Conservation (phyloP, 2,329 filamentous ascomycete species). For the Alternaria tenuissima region DNA sequence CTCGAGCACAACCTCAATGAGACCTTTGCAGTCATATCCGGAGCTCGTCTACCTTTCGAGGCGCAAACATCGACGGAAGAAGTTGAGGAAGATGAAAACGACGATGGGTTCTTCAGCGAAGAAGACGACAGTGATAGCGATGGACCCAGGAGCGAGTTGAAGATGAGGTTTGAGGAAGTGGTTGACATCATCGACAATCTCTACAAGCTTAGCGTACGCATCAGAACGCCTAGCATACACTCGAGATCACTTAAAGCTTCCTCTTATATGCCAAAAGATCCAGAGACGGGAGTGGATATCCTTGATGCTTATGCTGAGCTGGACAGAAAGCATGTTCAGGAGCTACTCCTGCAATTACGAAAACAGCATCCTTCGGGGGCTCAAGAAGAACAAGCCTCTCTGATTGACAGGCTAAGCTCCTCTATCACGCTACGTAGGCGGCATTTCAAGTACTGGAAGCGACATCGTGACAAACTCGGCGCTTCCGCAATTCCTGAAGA, state of each 20-base stretch:
- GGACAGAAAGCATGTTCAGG: slow-evolving; percentile 40
- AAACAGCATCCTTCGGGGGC: slow-evolving; percentile 13
- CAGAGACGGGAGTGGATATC: slow-evolving; percentile 47
- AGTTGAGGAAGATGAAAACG: slow-evolving; percentile 30
- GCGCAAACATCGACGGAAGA: slow-evolving; percentile 29
- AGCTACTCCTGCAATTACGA: slow-evolving; percentile 40
- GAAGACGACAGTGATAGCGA: slow-evolving; percentile 32
- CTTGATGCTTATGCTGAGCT: slow-evolving; percentile 42
- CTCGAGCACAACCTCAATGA: slow-evolving; percentile 41
- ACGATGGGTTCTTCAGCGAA: slow-evolving; percentile 39
- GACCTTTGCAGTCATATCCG: slow-evolving; percentile 40
- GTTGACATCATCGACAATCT: slow-evolving; percentile 50
- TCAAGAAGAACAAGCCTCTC: slow-evolving; percentile 26
- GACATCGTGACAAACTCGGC: slow-evolving; percentile 48
- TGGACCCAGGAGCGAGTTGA: slow-evolving; percentile 40
- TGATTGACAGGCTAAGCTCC: slow-evolving; percentile 38
- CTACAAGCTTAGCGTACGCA: slow-evolving; percentile 50
- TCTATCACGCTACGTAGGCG: slow-evolving; percentile 47
- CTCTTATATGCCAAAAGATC: slow-evolving; percentile 45
- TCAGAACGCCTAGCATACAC: slow-evolving; percentile 45
- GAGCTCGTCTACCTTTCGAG: slow-evolving; percentile 45
- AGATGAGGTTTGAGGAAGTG: slow-evolving; percentile 48
- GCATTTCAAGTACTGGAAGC: slow-evolving; percentile 51
- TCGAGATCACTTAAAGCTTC: slow-evolving; percentile 48
- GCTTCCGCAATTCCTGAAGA: slow-evolving; percentile 36